These are phyloP conservation scores for Musa balbisiana DNA, from an alignment of 202 grass and related monocot genomes.

Conservation along the genomic window DNA sequence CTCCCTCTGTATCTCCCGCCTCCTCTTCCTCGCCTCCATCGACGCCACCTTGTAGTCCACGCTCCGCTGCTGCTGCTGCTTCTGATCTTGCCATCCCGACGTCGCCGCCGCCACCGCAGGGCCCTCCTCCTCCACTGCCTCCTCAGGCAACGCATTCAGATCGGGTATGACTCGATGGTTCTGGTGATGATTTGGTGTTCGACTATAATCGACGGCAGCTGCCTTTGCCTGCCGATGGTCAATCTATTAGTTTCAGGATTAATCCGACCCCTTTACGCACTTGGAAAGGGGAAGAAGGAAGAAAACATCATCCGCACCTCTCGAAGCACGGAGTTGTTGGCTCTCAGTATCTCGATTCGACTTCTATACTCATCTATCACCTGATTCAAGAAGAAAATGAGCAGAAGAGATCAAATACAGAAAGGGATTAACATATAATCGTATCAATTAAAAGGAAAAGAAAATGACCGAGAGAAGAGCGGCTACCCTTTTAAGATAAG, in stretches of 20 bases:
- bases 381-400: no score
- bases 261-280: no score
- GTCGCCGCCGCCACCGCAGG: no score
- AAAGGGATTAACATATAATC: no score
- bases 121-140: conserved; percentile 4
- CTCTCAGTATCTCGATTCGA: no score
- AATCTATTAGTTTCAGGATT: neutral
- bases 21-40: conserved; percentile 22
- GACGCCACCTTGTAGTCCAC: conserved; percentile 8
- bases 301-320: no score
- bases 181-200: neutral
- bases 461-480: no score
- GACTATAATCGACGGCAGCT: neutral
- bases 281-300: no score
- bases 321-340: no score
- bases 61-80: neutral
- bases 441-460: no score
- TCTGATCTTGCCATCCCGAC: neutral
- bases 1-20: conserved; percentile 28
- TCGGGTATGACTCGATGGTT: neutral
- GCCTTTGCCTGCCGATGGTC: neutral
- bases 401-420: neutral
- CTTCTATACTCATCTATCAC: no score
- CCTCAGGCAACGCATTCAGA: conserved; percentile 12
- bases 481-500: neutral